Conservation (phyloP, 2,329 filamentous ascomycete genomes). For the Hypoxylon sp. region DNA sequence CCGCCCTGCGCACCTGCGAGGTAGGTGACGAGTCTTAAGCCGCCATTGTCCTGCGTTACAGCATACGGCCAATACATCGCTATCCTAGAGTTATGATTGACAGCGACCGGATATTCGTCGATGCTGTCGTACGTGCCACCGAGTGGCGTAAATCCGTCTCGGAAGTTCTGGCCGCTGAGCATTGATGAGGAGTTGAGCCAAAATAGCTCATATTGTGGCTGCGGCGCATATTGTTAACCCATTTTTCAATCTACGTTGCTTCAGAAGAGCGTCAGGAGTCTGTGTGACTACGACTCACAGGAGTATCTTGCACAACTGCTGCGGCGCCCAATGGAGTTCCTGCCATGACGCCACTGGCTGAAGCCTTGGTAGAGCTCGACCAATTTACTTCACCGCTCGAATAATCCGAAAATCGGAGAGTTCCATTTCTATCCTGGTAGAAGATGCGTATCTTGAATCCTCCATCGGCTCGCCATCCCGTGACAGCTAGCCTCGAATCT, state of each 20-base stretch:
- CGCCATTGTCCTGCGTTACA: slow-evolving; percentile 7
- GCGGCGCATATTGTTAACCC: not conserved
- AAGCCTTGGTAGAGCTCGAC: slow-evolving; percentile 18
- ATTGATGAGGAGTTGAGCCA: slow-evolving; percentile 21
- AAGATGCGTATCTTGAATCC: slow-evolving; percentile 19
- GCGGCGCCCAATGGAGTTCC: slow-evolving; percentile 18
- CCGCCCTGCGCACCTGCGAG: not conserved
- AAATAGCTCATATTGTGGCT: slow-evolving; percentile 20
- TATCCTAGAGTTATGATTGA: not conserved
- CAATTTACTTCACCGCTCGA: slow-evolving; percentile 20
- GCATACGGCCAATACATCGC: slow-evolving; percentile 26
- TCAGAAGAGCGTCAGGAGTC: not conserved
- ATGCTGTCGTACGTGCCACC: slow-evolving; percentile 12
- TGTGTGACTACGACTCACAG: slow-evolving; percentile 1
- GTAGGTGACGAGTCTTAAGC: slow-evolving; percentile 18
- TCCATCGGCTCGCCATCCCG: slow-evolving; percentile 8
- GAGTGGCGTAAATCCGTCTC: slow-evolving; percentile 13
- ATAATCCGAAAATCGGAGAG: slow-evolving; percentile 21
- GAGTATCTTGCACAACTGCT: not conserved
- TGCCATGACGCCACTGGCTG: not conserved
- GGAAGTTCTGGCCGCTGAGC: slow-evolving; percentile 17
- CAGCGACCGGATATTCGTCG: slow-evolving; percentile 6
- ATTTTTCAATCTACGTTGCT: not conserved
- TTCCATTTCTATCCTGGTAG: slow-evolving; percentile 16
- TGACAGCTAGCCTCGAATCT: slow-evolving; percentile 18